A percentile compares a stretch with the other conserved stretches of the same genome.
Evolutionary conservation across 805 yeast species (phyloP).

Genomic region (Kluyveromyces siamensis): DNA sequence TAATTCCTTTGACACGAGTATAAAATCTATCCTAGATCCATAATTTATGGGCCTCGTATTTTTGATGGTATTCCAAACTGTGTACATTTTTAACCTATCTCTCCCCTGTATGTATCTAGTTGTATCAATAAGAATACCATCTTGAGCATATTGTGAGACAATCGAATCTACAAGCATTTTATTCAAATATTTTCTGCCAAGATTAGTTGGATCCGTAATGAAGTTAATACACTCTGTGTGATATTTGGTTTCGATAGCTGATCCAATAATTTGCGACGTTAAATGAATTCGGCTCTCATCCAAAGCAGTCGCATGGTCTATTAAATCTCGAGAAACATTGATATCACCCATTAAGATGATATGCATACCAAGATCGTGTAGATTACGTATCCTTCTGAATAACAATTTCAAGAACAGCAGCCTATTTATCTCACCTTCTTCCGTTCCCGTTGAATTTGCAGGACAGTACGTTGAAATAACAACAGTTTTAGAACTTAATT

Average conservation of each 20-base stretch:
- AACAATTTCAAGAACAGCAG: conserved; percentile 48
- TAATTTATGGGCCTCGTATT: conserved; percentile 72
- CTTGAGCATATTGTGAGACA: conserved; percentile 24
- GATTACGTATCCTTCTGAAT: conserved; percentile 49
- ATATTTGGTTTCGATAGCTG: conserved; percentile 22
- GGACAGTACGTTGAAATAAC: conserved; percentile 77
- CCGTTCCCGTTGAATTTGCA: conserved; percentile 71
- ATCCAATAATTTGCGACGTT: conserved; percentile 34
- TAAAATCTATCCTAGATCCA: conserved; percentile 83
- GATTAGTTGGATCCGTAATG: conserved; percentile 31
- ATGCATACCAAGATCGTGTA: conserved; percentile 49
- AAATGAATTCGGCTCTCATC: conserved; percentile 9
- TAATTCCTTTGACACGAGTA: conserved; percentile 41
- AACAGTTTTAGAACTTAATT: conserved; percentile 53
- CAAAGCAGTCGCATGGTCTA: conserved; percentile 72
- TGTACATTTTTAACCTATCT: conserved; percentile 53
- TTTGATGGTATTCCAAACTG: conserved; percentile 83
- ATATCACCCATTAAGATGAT: conserved; percentile 85
- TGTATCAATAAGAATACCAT: conserved; percentile 47
- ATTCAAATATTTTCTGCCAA: conserved; percentile 38
- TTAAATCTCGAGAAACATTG: conserved; percentile 69
- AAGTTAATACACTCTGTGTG: conserved; percentile 28
- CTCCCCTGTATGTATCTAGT: conserved; percentile 50
- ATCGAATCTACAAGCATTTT: conserved; percentile 32
- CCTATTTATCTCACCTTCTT: conserved; percentile 54